Evolutionary conservation across 176 grass and related monocot genomes (phyloP), one percentile per base, ranked within the genome.

Genomic region (Raddia distichophylla): DNA sequence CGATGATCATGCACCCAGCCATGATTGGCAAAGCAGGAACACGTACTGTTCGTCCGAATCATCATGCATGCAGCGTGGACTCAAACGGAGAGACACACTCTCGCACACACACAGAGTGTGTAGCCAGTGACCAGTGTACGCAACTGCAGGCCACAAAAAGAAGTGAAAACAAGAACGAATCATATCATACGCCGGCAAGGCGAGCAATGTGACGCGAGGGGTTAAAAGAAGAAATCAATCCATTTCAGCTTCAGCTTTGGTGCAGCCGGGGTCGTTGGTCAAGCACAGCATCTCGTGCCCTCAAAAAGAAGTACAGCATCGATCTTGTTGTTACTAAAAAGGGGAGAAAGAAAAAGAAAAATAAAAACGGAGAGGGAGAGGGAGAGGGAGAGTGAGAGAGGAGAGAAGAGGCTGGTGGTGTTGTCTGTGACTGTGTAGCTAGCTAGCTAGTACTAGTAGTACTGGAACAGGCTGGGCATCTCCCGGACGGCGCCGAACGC

Each of bases 381-480:
- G 27, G 27, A 27, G 27, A 27, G 27, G 27, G 27, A 27, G 27
- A 27, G 27, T 27, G 27, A 27, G 27, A 27, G 27, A 27, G 27
- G 56, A 71, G 15, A 9, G 59, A 50, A 77, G 17, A 33, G 66
- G 16, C 60, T 34, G 15, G 69, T 18, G 33, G 46, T 5, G 71
- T 40, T 40, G 64, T 10, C 33, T 53, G 22, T 27, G 27, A 27
- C 27, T 27, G 27, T 27, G 27, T 27, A 27, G 27, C 27, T 27
- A 27, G 27, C 27, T 27, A 27, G 27, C 27, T 27, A 27, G 27
- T 27, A 49, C 86, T 92, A 99, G 70, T 95, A 93, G 85, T 93
- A 99, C 81, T 91, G 93, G 89, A 93, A 95, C 66, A 95, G 80
- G 54, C 91, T 87, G 0, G 81, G 83, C 65, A 91, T 71, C 86